Evolutionary conservation across 148 eudicot genomes (phyloP).

Genomic region (Rhododendron williamsianum): DNA sequence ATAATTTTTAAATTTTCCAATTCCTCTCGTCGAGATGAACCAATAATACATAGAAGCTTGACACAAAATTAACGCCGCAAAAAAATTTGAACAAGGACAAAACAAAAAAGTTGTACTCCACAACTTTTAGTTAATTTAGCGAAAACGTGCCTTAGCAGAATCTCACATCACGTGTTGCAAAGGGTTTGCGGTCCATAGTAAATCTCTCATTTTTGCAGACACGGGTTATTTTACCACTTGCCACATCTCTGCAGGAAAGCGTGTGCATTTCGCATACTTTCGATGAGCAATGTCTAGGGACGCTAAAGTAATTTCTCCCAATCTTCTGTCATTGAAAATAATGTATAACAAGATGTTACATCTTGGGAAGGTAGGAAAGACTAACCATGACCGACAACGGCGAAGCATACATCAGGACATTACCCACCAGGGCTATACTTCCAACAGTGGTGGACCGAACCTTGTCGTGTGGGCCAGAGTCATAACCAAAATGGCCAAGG

Average conservation of each 20-base stretch:
- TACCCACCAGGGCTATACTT: constrained; percentile 43
- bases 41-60: too few relatives aligned
- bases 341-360: neutral
- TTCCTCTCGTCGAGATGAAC: too few relatives aligned
- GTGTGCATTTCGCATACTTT: neutral
- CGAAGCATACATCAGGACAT: constrained; percentile 80
- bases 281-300: neutral
- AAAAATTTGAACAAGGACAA: too few relatives aligned
- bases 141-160: too few relatives aligned
- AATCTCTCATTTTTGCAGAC: neutral
- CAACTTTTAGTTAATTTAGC: too few relatives aligned
- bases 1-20: too few relatives aligned
- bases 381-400: constrained; percentile 81
- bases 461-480: constrained; percentile 42
- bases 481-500: constrained; percentile 45
- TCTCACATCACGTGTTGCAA: too few relatives aligned
- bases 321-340: neutral
- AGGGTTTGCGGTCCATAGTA: too few relatives aligned
- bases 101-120: too few relatives aligned
- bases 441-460: constrained; percentile 64
- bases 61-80: too few relatives aligned
- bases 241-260: neutral
- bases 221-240: neutral
- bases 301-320: neutral
- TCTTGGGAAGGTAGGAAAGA: neutral